Evolutionary conservation across 2,329 filamentous ascomycete genomes (phyloP), one percentile per base, ranked within the genome.

Genomic region (Penicillium sp.): DNA sequence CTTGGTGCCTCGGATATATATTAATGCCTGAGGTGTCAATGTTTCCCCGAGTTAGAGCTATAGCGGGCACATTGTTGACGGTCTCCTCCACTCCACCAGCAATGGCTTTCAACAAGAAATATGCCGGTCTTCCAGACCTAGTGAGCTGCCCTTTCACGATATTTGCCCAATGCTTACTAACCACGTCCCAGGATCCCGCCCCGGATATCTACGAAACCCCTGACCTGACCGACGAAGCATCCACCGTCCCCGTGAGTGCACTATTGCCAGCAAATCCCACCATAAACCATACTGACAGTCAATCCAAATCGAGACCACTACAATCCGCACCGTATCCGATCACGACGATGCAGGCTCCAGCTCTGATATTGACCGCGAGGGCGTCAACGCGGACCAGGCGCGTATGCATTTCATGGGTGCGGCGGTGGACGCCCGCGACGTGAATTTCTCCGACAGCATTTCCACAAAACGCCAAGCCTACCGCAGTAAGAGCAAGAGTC

Each of bases 151-250:
- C 32, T 35, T 14, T 38, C 9, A 16, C 28, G n/a, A 42, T 11
- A 28, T 9, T 26, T 3, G 18, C 5, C 10, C 3, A 7, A 5
- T 5, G 9, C 8, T 2, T n/a, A 39, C 45, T 57, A 24, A 43
- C 43, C 20, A 11, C 31, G 10, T 35, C 14, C 24, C 18, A 94
- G 87, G 90, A 96, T 71, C 86, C 85, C 44, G 89, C 90, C 23
- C 90, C 90, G 56, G 93, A 97, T 64, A 88, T 95, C 61, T 97
- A 96, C 75, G 91, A 97, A 71, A 97, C 93, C 13, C 90, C 91
- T 56, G 90, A 95, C 46, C 75, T 96, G 56, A 91, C 86, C 46
- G 89, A 95, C 64, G 90, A 95, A 69, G 86, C 82, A 54, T 95
- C 89, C 18, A 95, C 89, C 39, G 74, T 89, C 47, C 87, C 84